Base-by-base conservation (phyloP, 2,329 filamentous ascomycete species). In the Blumeriella jaapii region DNA sequence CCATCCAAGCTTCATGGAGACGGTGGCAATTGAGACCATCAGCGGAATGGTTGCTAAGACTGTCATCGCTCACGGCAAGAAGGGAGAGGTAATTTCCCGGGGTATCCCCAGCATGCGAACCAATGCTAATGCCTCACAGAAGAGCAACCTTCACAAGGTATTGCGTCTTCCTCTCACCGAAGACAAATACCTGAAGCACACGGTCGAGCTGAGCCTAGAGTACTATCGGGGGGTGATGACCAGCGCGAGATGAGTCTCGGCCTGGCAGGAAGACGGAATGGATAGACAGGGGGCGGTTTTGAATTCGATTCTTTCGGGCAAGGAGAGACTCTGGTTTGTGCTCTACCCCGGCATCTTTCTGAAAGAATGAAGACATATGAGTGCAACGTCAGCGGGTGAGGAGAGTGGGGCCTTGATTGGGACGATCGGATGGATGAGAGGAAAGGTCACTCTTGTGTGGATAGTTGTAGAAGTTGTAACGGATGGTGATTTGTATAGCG, bases 21-120 rank as follows among this genome's bases (percentile, higher is more conserved):
- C 74, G 34, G 83, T 87, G 26, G 84, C 85, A 0, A 68, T 89
- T 35, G 77, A 79, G 45, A 85, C 93, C 53, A 93, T 94, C 70
- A 80, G 79, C 29, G 74, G 74, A 34, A 68, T 77, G 29, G 74
- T 89, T 40, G 82, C 81, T 7, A 69, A 71, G 42, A 70, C 76
- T 54, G 71, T 81, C 40, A 62, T 76, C 35, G 67, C 66, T 38
- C 48, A 62, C 42, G 60, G 61, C 31, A 69, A 70, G 51, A 65
- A 68, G 50, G 71, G 70, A 46, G 65, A 71, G 56, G 74, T 78
- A 58, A 55, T 68, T 59, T 34, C 24, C 19, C 23, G n/a, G 8
- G 15, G 11, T 18, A 16, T 19, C 23, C 16, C 12, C n/a, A 11
- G 15, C n/a, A 15, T 11, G 22, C 17, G 11, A 35, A 12, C 18